phyloP scores from a whole-genome alignment of 345 rosid genomes.

The Linum trigynum region DNA sequence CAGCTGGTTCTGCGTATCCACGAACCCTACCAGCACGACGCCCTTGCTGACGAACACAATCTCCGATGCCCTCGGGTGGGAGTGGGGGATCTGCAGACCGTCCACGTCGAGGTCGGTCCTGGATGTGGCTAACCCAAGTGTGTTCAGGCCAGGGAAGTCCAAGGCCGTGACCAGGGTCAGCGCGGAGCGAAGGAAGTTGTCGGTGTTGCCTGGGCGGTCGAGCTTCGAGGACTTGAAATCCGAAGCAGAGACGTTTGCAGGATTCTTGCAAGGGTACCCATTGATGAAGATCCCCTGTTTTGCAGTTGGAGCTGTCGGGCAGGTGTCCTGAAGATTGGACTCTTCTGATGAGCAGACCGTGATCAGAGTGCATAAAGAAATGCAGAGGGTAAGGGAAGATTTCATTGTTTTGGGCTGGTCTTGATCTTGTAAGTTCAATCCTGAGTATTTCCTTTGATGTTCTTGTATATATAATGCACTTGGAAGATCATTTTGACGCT shows the following conservation, averaged over 20 bases:
- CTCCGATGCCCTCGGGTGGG: constrained; percentile 80
- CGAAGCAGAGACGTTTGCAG: constrained; percentile 31
- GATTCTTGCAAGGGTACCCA: constrained; percentile 71
- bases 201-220: constrained; percentile 42
- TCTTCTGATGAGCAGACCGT: constrained; percentile 29
- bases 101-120: constrained; percentile 57
- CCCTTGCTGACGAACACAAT: constrained; percentile 48
- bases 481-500: constrained; percentile 20
- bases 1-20: constrained; percentile 40
- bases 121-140: constrained; percentile 66
- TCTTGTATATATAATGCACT: constrained; percentile 19
- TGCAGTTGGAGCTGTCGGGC: constrained; percentile 42
- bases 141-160: constrained; percentile 77
- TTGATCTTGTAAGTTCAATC: neutral
- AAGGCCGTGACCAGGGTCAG: constrained; percentile 40
- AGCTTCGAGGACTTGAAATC: constrained; percentile 63
- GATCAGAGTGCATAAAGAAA: constrained; percentile 19
- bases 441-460: constrained; percentile 9
- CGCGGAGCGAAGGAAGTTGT: constrained; percentile 38
- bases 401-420: constrained; percentile 25
- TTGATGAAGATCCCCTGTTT: constrained; percentile 42
- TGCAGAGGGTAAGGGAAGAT: constrained; percentile 13
- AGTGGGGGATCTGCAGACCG: constrained; percentile 50
- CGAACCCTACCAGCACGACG: constrained; percentile 52
- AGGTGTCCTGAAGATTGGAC: constrained; percentile 50